These are phyloP conservation scores for Pseudopyricularia cyperi DNA, from an alignment of 2,329 filamentous ascomycete genomes.

Conservation along the genomic window DNA sequence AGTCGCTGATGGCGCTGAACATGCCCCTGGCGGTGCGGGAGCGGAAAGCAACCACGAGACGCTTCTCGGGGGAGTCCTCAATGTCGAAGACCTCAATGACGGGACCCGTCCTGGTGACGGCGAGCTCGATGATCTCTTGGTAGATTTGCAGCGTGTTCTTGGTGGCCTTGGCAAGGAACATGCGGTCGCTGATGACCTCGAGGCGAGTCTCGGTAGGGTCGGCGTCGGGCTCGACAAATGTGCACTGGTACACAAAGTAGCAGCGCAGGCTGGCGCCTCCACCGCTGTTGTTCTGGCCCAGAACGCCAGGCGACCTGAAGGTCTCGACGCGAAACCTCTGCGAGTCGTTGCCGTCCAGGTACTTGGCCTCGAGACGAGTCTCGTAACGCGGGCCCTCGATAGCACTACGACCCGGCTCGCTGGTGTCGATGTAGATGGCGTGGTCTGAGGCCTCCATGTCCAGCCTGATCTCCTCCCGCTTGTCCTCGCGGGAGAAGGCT, in stretches of 20 bases:
- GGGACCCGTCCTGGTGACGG: constrained; percentile 73
- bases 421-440: constrained; percentile 97
- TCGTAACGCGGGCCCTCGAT: constrained; percentile 81
- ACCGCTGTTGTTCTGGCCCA: constrained; percentile 50
- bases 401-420: constrained; percentile 69
- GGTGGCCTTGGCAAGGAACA: constrained; percentile 92
- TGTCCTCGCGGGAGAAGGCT: constrained; percentile 84
- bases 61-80: constrained; percentile 80
- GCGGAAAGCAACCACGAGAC: constrained; percentile 87
- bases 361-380: constrained; percentile 86
- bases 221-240: constrained; percentile 68
- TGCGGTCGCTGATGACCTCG: constrained; percentile 81
- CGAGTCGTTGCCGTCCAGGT: constrained; percentile 66
- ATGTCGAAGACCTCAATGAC: constrained; percentile 98
- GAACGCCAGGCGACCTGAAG: constrained; percentile 77
- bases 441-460: constrained; percentile 94
- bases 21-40: constrained; percentile 83
- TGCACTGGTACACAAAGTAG: constrained; percentile 98
- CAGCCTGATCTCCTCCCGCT: constrained; percentile 83
- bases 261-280: constrained; percentile 73
- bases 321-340: constrained; percentile 90
- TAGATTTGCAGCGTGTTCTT: constrained; percentile 93
- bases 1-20: constrained; percentile 87
- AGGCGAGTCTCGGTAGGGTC: constrained; percentile 71
- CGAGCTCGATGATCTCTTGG: constrained; percentile 80